These are phyloP conservation scores for Candida maris DNA, from an alignment of 805 yeast genomes.

Conservation along the genomic window DNA sequence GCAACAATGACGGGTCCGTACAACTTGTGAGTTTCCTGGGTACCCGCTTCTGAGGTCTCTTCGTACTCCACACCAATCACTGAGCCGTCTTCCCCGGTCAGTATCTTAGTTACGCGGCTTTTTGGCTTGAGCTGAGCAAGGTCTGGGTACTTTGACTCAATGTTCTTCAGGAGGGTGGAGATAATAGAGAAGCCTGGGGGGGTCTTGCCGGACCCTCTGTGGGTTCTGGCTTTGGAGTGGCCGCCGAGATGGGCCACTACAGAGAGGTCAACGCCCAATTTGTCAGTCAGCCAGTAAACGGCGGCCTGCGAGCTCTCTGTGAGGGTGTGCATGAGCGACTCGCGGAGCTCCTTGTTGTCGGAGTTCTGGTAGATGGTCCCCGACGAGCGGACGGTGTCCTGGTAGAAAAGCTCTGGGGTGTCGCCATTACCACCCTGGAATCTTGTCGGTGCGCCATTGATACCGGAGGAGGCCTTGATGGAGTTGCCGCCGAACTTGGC, in stretches of 20 bases:
- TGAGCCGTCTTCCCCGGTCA: slow-evolving; percentile 23
- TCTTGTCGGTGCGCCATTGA: slow-evolving; percentile 67
- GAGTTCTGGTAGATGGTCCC: slow-evolving; percentile 37
- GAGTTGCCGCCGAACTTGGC: slow-evolving; percentile 62
- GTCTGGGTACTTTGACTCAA: slow-evolving; percentile 43
- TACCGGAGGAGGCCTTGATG: slow-evolving; percentile 65
- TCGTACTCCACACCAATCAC: slow-evolving; percentile 31
- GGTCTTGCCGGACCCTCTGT: slow-evolving; percentile 65
- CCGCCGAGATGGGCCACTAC: slow-evolving; percentile 79
- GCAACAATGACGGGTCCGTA: slow-evolving; percentile 59
- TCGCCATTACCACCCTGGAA: slow-evolving; percentile 53
- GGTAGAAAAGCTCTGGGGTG: slow-evolving; percentile 51
- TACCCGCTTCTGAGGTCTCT: slow-evolving; percentile 27
- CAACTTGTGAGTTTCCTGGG: slow-evolving; percentile 15
- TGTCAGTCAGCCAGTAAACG: slow-evolving; percentile 64
- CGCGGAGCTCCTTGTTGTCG: slow-evolving; percentile 39
- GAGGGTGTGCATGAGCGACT: slow-evolving; percentile 54
- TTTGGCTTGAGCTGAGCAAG: slow-evolving; percentile 31
- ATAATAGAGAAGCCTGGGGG: slow-evolving; percentile 69
- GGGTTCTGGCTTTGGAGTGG: slow-evolving; percentile 76
- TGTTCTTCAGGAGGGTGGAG: slow-evolving; percentile 46
- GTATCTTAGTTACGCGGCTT: slow-evolving; percentile 38
- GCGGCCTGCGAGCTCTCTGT: slow-evolving; percentile 63
- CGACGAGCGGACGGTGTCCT: slow-evolving; percentile 68
- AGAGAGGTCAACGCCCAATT: slow-evolving; percentile 58